Base-by-base conservation (phyloP, 2,329 filamentous ascomycete species). In the Cytospora mali region DNA sequence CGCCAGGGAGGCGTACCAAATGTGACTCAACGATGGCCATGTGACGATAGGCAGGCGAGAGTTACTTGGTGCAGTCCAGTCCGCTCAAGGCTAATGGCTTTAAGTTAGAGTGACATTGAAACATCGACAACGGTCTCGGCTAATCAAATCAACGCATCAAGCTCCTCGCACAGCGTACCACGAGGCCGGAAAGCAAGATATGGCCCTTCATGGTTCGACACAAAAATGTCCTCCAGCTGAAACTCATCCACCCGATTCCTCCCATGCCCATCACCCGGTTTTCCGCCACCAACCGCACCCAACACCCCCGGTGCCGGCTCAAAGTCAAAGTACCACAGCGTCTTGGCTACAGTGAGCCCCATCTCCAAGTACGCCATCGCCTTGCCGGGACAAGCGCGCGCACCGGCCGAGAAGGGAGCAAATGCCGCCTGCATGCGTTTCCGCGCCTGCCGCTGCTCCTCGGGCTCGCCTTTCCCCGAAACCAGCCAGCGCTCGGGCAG, bases 251-350 rank as follows among this genome's bases (percentile, higher is more conserved):
- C 3, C 25, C 57, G 42, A 23, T 18, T n/a, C 6, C 55, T 23
- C 13, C 55, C 39, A 57, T 39, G 39, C 33, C 7, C 21, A 31
- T 33, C 5, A 25, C 49, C 33, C 31, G 10, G 39, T 42, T 27
- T 16, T 21, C 52, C 31, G 29, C 18, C 52, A 16, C 57, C 57
- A 23, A 59, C 33, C 57, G 46, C 13, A 18, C 57, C 57, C 10
- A 49, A 49, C 18, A 53, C 49, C 14, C 57, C 57, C 6, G 57
- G 27, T 16, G 33, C 57, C 49, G 6, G 58, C 25, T 58, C 58
- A 33, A 66, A 62, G 35, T 65, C 64, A 33, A 63, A 63, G 25
- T 55, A 60, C 58, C 55, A 65, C 0, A 65, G 28, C 0, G 64
- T 61, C 33, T 48, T 62, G 11, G 64, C 64, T n/a, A 64, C 39